phyloP scores from a whole-genome alignment of 2,329 filamentous ascomycete species.

The Botrytis porri region DNA sequence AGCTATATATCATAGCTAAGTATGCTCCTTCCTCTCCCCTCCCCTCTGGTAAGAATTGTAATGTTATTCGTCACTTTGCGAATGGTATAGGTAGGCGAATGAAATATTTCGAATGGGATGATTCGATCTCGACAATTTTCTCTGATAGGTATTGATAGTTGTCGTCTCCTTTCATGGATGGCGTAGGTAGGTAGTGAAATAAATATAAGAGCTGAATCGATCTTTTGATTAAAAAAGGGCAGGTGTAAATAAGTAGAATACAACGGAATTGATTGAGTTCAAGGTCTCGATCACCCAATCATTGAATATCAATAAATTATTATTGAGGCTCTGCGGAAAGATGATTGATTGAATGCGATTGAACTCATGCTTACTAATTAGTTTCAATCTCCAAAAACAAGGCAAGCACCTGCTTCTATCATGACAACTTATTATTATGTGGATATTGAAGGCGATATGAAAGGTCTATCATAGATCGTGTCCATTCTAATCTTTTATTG shows the following conservation, averaged over 20 bases:
- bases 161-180: neutral
- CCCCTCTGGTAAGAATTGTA: neutral
- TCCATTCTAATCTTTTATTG: neutral
- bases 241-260: neutral
- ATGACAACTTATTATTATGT: neutral
- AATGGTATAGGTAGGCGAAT: neutral
- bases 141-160: neutral
- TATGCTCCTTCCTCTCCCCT: neutral
- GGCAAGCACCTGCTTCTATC: neutral
- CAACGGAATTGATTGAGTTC: neutral
- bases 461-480: neutral
- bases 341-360: neutral
- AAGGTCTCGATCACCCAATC: neutral
- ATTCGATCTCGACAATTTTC: neutral
- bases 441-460: neutral
- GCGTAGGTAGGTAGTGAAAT: neutral
- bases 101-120: neutral
- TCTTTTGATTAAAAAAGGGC: neutral
- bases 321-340: neutral
- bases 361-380: slow-evolving; percentile 2
- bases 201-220: neutral
- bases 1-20: neutral
- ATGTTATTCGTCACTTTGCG: neutral
- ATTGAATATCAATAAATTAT: neutral
- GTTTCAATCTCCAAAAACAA: neutral